phyloP scores from a whole-genome alignment of 805 yeast species.

The Priceomyces fermenticarens region DNA sequence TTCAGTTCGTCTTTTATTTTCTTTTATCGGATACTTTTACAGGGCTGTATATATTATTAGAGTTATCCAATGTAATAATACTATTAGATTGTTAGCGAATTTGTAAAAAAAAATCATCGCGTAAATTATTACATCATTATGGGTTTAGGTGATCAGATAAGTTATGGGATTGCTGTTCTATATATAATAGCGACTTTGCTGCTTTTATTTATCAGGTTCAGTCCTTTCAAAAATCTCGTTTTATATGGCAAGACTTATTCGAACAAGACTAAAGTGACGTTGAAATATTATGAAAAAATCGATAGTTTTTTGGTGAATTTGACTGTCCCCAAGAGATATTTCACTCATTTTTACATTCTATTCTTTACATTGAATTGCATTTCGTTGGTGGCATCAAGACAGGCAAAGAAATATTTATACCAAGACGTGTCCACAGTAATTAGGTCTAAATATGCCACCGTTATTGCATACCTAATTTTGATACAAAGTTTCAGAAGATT shows the following conservation, averaged over 20 bases:
- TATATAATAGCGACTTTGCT: constrained; percentile 4
- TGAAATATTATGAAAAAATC: constrained; percentile 1
- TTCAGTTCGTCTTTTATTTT: neutral
- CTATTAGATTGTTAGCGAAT: too few relatives aligned
- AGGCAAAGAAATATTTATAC: constrained; percentile 9
- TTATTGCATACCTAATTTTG: constrained; percentile 21
- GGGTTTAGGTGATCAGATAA: too few relatives aligned
- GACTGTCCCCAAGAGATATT: constrained; percentile 63
- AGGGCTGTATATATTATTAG: too few relatives aligned
- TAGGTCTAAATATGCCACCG: constrained; percentile 8
- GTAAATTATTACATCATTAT: too few relatives aligned
- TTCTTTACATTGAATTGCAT: constrained; percentile 27
- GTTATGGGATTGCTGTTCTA: neutral
- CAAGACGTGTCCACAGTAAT: neutral
- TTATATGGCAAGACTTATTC: constrained; percentile 20
- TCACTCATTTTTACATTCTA: constrained; percentile 58
- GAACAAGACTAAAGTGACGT: neutral
- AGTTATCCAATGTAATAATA: too few relatives aligned
- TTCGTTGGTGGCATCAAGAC: constrained; percentile 9
- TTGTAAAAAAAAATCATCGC: too few relatives aligned
- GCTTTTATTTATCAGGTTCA: constrained; percentile 14
- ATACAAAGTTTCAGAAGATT: constrained; percentile 56
- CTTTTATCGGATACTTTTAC: too few relatives aligned
- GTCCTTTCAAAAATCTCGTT: constrained; percentile 16
- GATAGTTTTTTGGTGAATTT: constrained; percentile 15